Base-by-base conservation (phyloP, 2,329 filamentous ascomycete species). In the Davidsoniella neocaledoniae region DNA sequence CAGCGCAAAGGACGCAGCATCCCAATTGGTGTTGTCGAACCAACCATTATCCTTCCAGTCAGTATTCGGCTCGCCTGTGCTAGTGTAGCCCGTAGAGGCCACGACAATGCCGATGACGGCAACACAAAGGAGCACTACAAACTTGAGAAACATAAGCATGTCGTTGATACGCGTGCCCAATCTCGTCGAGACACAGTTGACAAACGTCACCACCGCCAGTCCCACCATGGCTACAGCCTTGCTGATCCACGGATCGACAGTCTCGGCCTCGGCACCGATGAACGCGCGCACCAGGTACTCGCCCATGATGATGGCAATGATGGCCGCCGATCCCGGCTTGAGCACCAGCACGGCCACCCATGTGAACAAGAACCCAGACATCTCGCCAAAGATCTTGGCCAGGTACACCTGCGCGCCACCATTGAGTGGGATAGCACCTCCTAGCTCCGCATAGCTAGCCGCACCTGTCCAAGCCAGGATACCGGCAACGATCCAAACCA, bases 281-380 rank as follows among this genome's bases (percentile, higher is more conserved):
- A 83, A 74, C 12, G 87, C 88, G 43, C 87, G 76, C 48, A 95
- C 86, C n/a, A 94, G 69, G 61, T 98, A 98, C 66, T 98, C 91
- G 41, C 91, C 91, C 71, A 96, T 95, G 59, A 98, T 95, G 57
- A 98, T 95, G 56, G 90, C 76, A 56, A 98, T 86, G 61, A 98
- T 98, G 54, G 91, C 91, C 8, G 87, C 81, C 38, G 85, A 84
- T 2, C 91, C 91, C 0, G 91, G 91, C 66, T 95, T 96, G 54
- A 98, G 70, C 10, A 98, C 91, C 53, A 91, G 75, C 14, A 96
- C 86, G 0, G 91, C 88, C 47, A 86, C 87, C 91, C 91, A 98
- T 2, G 88, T 93, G 64, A 95, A 98, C 33, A 96, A 69, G 61
- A 98, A 98, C 0, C 91, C 91, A 1, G 80, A 77, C 59, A 94